Base-by-base conservation (phyloP, 2,329 filamentous ascomycete genomes). In the Cladosporium phlei region DNA sequence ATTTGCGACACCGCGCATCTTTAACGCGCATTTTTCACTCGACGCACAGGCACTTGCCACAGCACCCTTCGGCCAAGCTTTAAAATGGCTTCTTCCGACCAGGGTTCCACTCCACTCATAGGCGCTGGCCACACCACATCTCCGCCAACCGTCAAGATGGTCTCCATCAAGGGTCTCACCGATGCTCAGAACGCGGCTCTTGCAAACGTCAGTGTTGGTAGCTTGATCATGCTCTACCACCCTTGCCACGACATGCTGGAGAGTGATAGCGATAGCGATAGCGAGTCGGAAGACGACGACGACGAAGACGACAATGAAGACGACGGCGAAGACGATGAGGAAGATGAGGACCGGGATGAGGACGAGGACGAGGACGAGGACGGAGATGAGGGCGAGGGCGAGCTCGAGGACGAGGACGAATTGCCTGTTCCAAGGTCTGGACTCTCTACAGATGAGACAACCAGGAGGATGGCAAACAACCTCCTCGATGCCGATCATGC, bases 211-310 rank as follows among this genome's bases (percentile, higher is more conserved):
- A 29, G 49, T 9, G 39, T 53, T 20, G 58, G 56, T 34, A 49
- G 54, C 25, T 28, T 60, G 1, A 25, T 59, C 28, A 48, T 52
- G 17, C 38, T 59, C 9, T 12, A 50, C 9, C 43, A 38, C 8
- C 16, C 14, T 9, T 19, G 11, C 24, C 24, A 30, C 38, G 10
- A 12, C 17, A 7, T 12, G 5, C 30, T 17, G 5, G 19, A 39
- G 4, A 11, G 22, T 27, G 12, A 39, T 21, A 11, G 9, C 2
- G 21, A 30, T 14, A 21, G 17, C 17, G 27, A 38, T 14, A 19
- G 8, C 14, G 42, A 42, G 11, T 28, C 29, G 12, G 40, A 33
- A 9, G 16, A 30, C 16, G 20, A 30, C 14, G 46, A 50, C 3
- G 48, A 50, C n/a, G 47, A 52, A 10, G 47, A 47, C 6, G 49